phyloP scores from a whole-genome alignment of 2,329 filamentous ascomycete species.

The Periconia macrospinosa region DNA sequence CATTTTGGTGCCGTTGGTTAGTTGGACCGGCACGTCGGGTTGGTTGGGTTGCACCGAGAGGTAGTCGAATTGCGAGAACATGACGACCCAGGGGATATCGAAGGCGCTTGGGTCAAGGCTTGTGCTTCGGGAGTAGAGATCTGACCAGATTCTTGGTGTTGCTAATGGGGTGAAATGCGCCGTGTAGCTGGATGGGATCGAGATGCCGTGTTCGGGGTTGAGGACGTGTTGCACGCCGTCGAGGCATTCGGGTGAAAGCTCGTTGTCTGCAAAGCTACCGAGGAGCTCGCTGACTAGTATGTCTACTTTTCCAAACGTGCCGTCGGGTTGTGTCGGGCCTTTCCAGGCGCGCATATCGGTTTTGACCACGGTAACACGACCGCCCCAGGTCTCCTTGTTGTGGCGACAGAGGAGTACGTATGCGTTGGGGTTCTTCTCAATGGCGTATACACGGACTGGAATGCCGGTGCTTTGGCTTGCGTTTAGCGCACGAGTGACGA shows the following conservation, averaged over 20 bases:
- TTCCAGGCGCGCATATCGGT: slow-evolving; percentile 98
- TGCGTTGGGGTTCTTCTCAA: slow-evolving; percentile 98
- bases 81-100: slow-evolving; percentile 92
- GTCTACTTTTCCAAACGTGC: slow-evolving; percentile 71
- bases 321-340: slow-evolving; percentile 65
- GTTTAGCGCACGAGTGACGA: slow-evolving; percentile 83
- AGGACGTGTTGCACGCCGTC: slow-evolving; percentile 94
- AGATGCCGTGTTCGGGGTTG: slow-evolving; percentile 79
- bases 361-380: slow-evolving; percentile 82
- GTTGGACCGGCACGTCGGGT: slow-evolving; percentile 52
- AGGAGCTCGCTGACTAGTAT: slow-evolving; percentile 93
- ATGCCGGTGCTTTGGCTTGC: slow-evolving; percentile 78
- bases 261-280: slow-evolving; percentile 95
- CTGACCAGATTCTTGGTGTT: slow-evolving; percentile 80
- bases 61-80: slow-evolving; percentile 86
- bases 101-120: slow-evolving; percentile 70
- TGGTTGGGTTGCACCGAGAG: slow-evolving; percentile 61
- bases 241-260: slow-evolving; percentile 92
- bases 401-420: slow-evolving; percentile 89
- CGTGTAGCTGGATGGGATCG: slow-evolving; percentile 90
- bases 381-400: slow-evolving; percentile 77
- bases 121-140: slow-evolving; percentile 67
- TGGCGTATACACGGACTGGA: slow-evolving; percentile 81
- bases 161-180: slow-evolving; percentile 92
- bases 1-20: slow-evolving; percentile 44